Evolutionary conservation across 1,284 basidiomycete species (phyloP).

Genomic region (Tremellales sp.): DNA sequence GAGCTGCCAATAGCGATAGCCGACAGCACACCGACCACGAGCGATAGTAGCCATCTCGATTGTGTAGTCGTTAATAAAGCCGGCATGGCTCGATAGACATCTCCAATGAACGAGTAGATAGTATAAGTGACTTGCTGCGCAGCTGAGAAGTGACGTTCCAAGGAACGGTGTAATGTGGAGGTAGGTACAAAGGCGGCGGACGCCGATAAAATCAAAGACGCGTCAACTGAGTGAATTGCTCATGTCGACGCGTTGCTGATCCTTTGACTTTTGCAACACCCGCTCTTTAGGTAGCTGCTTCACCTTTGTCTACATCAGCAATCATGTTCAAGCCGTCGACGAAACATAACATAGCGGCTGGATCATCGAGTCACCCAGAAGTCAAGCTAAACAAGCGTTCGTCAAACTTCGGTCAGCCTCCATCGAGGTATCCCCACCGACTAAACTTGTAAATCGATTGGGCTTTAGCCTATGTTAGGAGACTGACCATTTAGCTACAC

Average conservation of each 20-base stretch:
- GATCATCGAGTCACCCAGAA: conserved; percentile 20
- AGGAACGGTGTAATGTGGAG: too few species aligned
- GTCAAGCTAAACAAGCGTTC: conserved; percentile 42
- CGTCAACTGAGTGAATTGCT: too few species aligned
- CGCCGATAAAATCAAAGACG: too few species aligned
- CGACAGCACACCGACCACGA: conserved; percentile 14
- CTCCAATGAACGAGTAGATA: too few species aligned
- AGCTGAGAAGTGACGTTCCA: too few species aligned
- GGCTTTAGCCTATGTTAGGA: not conserved
- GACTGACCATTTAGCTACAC: conserved; percentile 59
- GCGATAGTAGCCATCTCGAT: conserved; percentile 23
- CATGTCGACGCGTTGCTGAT: too few species aligned
- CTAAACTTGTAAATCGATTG: conserved; percentile 68
- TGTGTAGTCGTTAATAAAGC: conserved; percentile 17
- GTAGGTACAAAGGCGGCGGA: too few species aligned
- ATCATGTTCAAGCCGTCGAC: conserved; percentile 42
- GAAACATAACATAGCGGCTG: conserved; percentile 21
- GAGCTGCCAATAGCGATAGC: conserved; percentile 16
- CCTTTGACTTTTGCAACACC: too few species aligned
- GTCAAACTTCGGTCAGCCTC: conserved; percentile 15
- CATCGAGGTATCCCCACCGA: conserved; percentile 57
- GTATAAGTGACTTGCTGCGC: too few species aligned
- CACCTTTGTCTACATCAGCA: too few species aligned
- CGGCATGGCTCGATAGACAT: not conserved
- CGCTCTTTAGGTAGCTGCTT: too few species aligned